Base-by-base conservation (phyloP, 192 early-diverging fungal species). In the Coemansia sp. region DNA sequence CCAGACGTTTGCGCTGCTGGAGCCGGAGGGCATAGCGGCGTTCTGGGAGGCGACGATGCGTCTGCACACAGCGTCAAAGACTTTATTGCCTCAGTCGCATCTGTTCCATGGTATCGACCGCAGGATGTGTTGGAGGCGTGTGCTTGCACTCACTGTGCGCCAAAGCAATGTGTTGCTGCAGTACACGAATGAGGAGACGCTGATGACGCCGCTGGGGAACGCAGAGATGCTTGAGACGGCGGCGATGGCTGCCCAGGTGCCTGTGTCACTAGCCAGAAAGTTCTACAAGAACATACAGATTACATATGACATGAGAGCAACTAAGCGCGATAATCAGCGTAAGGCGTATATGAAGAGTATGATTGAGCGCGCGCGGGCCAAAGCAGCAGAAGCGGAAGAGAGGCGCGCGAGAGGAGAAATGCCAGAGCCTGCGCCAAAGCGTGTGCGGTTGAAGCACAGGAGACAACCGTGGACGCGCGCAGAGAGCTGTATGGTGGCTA, bases 391-490 rank as follows among this genome's bases (percentile, higher is more conserved):
- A 1, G 26, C 29, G 9, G 17, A 3, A 5, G 23, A n/a, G n/a
- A n/a, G n/a, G n/a, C n/a, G n/a, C n/a, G n/a, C n/a, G n/a, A n/a
- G n/a, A n/a, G n/a, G n/a, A n/a, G n/a, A n/a, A n/a, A n/a, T n/a
- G n/a, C n/a, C n/a, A n/a, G n/a, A n/a, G n/a, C n/a, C n/a, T n/a
- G n/a, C n/a, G n/a, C n/a, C n/a, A n/a, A n/a, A n/a, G n/a, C n/a
- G n/a, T n/a, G n/a, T n/a, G n/a, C n/a, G n/a, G n/a, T n/a, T n/a
- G n/a, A n/a, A n/a, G n/a, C n/a, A n/a, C n/a, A n/a, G n/a, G n/a
- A n/a, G n/a, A n/a, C n/a, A n/a, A n/a, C n/a, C n/a, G n/a, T 73
- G 64, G 47, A 36, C 23, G 8, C 46, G 62, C 5, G 41, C 50
- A 0, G 64, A 67, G 15, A 24, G 55, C 4, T 22, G 14, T 4